Conservation (phyloP, 2,329 filamentous ascomycete species). For the Microcera coccophila region DNA sequence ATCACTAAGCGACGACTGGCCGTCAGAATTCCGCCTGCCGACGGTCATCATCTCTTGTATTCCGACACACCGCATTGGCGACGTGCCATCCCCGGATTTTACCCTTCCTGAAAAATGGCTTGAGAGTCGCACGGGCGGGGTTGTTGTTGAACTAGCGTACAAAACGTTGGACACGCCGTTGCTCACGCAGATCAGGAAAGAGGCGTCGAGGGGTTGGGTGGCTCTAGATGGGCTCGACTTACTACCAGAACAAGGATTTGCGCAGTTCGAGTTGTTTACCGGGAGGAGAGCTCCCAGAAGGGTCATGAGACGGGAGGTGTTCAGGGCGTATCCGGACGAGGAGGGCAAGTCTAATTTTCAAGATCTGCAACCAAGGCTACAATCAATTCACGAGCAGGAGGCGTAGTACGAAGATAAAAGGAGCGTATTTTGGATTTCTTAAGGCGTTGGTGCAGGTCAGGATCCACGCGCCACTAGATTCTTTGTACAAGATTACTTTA, state of each 20-base stretch:
- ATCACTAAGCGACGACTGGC: constrained; percentile 61
- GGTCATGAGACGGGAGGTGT: constrained; percentile 65
- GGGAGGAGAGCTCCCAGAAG: constrained; percentile 51
- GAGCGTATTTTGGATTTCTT: too few species aligned
- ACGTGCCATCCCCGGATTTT: constrained; percentile 64
- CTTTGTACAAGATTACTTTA: too few species aligned
- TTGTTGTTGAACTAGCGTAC: constrained; percentile 72
- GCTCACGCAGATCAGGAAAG: constrained; percentile 60
- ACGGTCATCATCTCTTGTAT: constrained; percentile 76
- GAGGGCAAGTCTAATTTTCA: constrained; percentile 38
- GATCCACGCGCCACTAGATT: too few species aligned
- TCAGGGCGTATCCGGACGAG: constrained; percentile 42
- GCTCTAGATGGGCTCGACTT: constrained; percentile 73
- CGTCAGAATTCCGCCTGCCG: constrained; percentile 56
- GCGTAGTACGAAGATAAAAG: constrained; percentile 13
- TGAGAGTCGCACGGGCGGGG: constrained; percentile 67
- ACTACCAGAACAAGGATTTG: constrained; percentile 73
- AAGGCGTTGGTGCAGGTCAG: too few species aligned
- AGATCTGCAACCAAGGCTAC: constrained; percentile 35
- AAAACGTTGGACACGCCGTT: constrained; percentile 69
- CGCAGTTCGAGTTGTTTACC: constrained; percentile 78
- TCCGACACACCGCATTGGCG: constrained; percentile 63
- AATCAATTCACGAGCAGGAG: constrained; percentile 27
- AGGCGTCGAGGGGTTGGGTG: constrained; percentile 64
- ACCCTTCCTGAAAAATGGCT: constrained; percentile 67